phyloP scores from a whole-genome alignment of 2,329 filamentous ascomycete genomes.

The Sporothrix humicola region DNA sequence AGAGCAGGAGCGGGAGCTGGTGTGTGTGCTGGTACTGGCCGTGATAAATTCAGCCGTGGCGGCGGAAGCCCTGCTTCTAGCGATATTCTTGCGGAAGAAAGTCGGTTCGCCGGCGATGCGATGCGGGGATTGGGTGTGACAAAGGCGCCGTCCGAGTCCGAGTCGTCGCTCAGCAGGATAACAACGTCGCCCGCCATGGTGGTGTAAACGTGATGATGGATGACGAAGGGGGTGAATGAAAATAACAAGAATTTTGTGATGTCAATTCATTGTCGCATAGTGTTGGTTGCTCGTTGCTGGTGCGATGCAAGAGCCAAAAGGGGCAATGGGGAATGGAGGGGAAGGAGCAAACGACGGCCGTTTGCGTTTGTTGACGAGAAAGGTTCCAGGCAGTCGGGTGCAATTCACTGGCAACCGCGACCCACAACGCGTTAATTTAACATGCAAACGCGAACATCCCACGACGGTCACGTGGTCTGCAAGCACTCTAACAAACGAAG shows the following conservation, averaged over 20 bases:
- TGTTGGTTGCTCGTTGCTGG: constrained; percentile 16
- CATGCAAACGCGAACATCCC: neutral
- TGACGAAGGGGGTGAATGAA: too few relatives aligned
- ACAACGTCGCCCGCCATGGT: constrained; percentile 18
- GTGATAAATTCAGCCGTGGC: neutral
- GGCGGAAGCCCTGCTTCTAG: neutral
- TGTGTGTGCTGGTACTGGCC: too few relatives aligned
- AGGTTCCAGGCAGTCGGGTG: neutral
- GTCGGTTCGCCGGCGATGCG: neutral
- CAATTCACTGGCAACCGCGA: neutral
- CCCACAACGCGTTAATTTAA: constrained; percentile 5
- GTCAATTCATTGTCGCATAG: neutral
- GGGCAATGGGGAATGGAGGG: neutral
- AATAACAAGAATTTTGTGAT: too few relatives aligned
- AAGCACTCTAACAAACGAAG: too few relatives aligned
- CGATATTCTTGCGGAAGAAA: too few relatives aligned
- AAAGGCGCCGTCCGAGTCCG: constrained; percentile 17
- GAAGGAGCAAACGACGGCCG: neutral
- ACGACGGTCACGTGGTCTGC: constrained; percentile 1
- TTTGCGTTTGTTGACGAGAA: neutral
- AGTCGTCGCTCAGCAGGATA: constrained; percentile 24
- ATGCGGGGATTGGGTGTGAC: constrained; percentile 5
- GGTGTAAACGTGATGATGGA: neutral
- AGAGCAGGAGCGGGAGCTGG: neutral
- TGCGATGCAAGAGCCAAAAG: neutral